Evolutionary conservation across 768 basidiomycete genomes (phyloP).

Genomic region (Myochromella boudieri): DNA sequence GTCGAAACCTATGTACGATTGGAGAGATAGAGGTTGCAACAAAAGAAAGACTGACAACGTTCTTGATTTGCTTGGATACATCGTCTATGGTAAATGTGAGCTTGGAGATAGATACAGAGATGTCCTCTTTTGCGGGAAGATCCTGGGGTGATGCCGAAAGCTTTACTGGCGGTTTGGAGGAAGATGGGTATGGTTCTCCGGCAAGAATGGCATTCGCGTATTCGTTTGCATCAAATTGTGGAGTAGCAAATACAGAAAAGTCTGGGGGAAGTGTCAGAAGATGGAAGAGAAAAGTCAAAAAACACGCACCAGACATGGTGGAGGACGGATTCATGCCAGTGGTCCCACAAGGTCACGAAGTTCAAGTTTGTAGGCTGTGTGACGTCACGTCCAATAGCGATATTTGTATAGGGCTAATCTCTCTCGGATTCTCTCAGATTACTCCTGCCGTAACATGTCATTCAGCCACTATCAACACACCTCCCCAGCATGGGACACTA

Average conservation of each 20-base stretch:
- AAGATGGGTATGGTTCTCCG: constrained; percentile 69
- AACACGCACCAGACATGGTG: constrained; percentile 11
- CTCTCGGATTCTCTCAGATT: background rate
- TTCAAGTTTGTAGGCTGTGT: background rate
- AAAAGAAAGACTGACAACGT: constrained; percentile 55
- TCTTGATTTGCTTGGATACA: constrained; percentile 86
- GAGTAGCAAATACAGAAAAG: constrained; percentile 70
- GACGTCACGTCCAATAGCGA: constrained; percentile 12
- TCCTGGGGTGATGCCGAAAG: constrained; percentile 39
- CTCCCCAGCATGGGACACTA: constrained; percentile 51
- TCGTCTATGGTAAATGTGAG: constrained; percentile 89
- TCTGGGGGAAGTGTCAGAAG: constrained; percentile 39
- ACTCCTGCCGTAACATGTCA: constrained; percentile 32
- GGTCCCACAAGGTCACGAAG: background rate
- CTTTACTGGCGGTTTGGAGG: constrained; percentile 31
- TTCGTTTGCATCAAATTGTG: constrained; percentile 82
- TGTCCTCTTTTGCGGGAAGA: constrained; percentile 74
- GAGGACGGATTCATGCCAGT: background rate
- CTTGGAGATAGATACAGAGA: constrained; percentile 86
- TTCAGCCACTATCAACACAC: constrained; percentile 44
- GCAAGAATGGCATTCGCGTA: constrained; percentile 92
- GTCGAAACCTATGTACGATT: constrained; percentile 58
- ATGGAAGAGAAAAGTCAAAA: background rate
- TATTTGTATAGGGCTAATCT: background rate
- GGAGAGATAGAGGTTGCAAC: constrained; percentile 2